These are phyloP conservation scores for Mucor sp. DNA, from an alignment of 371 early-diverging fungal species.

Conservation along the genomic window DNA sequence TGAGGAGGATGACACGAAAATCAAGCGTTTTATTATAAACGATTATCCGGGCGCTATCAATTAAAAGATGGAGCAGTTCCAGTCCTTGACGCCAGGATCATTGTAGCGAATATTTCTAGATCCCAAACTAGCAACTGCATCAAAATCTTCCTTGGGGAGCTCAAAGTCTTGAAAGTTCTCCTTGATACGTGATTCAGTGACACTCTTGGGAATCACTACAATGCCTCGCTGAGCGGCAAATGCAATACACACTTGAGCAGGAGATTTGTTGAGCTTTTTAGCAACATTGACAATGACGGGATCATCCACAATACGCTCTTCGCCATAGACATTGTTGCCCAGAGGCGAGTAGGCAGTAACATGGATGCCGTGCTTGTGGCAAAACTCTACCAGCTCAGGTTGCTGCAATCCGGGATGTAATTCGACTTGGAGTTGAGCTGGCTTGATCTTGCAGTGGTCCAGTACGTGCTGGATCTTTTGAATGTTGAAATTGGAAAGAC, in stretches of 20 bases:
- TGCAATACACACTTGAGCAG: slow-evolving; percentile 80
- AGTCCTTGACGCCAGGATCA: slow-evolving; percentile 45
- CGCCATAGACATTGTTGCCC: slow-evolving; percentile 71
- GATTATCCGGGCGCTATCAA: background rate
- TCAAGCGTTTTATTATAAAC: background rate
- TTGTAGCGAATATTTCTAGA: slow-evolving; percentile 46
- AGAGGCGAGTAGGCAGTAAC: slow-evolving; percentile 48
- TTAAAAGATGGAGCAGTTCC: slow-evolving; percentile 40
- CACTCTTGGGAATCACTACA: slow-evolving; percentile 62
- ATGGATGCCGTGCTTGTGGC: slow-evolving; percentile 32
- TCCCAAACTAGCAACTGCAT: slow-evolving; percentile 37
- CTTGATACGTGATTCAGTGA: slow-evolving; percentile 49
- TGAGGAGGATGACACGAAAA: background rate
- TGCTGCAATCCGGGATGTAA: slow-evolving; percentile 62
- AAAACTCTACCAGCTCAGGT: slow-evolving; percentile 39
- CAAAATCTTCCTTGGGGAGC: slow-evolving; percentile 53
- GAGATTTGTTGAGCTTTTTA: slow-evolving; percentile 62
- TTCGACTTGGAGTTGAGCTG: slow-evolving; percentile 69
- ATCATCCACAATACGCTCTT: slow-evolving; percentile 62
- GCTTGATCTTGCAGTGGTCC: slow-evolving; percentile 58
- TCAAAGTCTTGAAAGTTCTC: slow-evolving; percentile 61
- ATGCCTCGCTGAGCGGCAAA: slow-evolving; percentile 75
- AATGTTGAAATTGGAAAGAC: slow-evolving; percentile 74
- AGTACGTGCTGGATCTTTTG: slow-evolving; percentile 55
- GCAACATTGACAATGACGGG: slow-evolving; percentile 58